Base-by-base conservation (phyloP, 495 filamentous ascomycete genomes). In the Penicillium pancosmium region DNA sequence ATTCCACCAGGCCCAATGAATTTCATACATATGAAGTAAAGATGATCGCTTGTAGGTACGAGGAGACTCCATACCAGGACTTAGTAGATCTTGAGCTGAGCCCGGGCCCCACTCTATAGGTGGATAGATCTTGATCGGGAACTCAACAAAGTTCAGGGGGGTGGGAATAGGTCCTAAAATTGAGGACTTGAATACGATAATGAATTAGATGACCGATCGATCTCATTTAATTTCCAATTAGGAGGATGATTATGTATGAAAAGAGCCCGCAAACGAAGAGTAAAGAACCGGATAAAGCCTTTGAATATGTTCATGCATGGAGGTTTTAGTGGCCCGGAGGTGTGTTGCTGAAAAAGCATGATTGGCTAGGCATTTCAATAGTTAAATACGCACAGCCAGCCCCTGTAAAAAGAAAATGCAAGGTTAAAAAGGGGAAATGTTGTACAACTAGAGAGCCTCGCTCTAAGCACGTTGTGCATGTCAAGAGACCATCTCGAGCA, bases 41-140 rank as follows among this genome's bases (percentile, higher is more conserved):
- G 44, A 48, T 48, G 44, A 48, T 48, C 44, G 44, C 44, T 48
- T 27, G 18, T 48, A 23, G n/a, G n/a, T n/a, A n/a, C 44, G 44
- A 48, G 27, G 27, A 48, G 21, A 48, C 44, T 48, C 21, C 44
- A 48, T 46, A 46, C 41, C 41, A 46, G 41, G 44, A 21, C 44
- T 48, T 11, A 46, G 41, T 46, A 21, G 44, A 48, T 48, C 44
- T 27, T 48, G 44, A 48, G 19, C 44, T 48, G 44, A 48, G 44
- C 44, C 44, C 19, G 21, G 44, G 44, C 9, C 44, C 44, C 44
- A 48, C 44, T 48, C 44, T 21, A 48, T 48, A 48, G 5, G 44
- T 48, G 44, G 44, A 48, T 48, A 48, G 44, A 48, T 48, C 44
- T 48, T 48, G 44, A 48, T 48, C 44, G 44, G 19, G 44, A 48